Percentiles rank a stretch among this genome's conserved stretches.
phyloP scores from a whole-genome alignment of 2,329 filamentous ascomycete genomes.

The Xylaria sp. region DNA sequence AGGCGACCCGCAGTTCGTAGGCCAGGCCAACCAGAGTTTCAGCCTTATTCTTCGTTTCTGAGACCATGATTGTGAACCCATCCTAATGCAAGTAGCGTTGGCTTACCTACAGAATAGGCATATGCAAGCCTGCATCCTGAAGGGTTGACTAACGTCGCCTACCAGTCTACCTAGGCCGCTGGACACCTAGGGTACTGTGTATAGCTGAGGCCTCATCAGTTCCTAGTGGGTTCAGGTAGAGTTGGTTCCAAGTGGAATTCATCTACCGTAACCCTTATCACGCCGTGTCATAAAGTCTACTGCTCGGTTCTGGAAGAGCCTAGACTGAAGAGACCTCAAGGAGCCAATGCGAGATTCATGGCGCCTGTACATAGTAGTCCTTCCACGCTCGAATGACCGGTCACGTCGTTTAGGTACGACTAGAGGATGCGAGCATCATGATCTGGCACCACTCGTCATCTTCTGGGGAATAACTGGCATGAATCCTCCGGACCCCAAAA shows the following conservation, averaged over 20 bases:
- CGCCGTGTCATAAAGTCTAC: background rate
- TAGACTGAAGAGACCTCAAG: background rate
- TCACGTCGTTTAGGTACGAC: conserved; percentile 1
- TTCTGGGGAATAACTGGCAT: background rate
- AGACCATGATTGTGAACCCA: too few relatives aligned
- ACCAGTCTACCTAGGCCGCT: too few relatives aligned
- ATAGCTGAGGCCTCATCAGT: background rate
- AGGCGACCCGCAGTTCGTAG: too few relatives aligned
- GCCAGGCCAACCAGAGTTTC: too few relatives aligned
- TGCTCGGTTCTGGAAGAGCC: background rate
- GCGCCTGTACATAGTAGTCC: background rate
- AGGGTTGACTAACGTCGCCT: too few relatives aligned
- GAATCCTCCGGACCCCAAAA: conserved; percentile 31
- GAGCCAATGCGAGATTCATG: background rate
- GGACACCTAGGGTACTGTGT: too few relatives aligned
- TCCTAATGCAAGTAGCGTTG: too few relatives aligned
- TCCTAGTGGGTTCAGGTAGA: too few relatives aligned
- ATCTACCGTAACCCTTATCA: background rate
- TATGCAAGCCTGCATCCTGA: background rate
- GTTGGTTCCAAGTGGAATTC: background rate
- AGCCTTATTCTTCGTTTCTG: too few relatives aligned
- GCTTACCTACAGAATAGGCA: too few relatives aligned
- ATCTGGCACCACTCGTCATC: conserved; percentile 14
- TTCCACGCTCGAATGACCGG: conserved; percentile 1
- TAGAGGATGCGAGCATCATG: conserved; percentile 3